Percentiles rank a stretch among this genome's conserved stretches.
Evolutionary conservation across 371 early-diverging fungal species (phyloP).

Genomic region (Globomyces sp.): DNA sequence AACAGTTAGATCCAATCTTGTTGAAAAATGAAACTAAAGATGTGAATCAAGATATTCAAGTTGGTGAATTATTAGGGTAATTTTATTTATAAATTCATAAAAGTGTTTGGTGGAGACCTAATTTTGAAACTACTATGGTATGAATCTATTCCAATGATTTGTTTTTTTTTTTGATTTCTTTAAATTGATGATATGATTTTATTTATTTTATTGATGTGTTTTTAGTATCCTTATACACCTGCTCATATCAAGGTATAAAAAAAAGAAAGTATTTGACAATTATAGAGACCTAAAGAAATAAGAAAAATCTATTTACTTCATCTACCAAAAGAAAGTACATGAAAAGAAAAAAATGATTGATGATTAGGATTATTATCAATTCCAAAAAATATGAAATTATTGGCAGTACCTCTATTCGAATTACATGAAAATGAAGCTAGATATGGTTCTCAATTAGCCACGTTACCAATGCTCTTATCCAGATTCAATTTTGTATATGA

Average conservation of each 20-base stretch:
- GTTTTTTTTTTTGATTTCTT: constrained; percentile 13
- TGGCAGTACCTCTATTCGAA: constrained; percentile 82
- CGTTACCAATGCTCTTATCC: constrained; percentile 65
- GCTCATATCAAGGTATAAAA: constrained; percentile 58
- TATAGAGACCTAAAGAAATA: constrained; percentile 69
- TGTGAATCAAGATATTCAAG: constrained; percentile 38
- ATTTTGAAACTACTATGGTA: constrained; percentile 77
- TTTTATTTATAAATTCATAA: constrained; percentile 54
- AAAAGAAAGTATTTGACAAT: too few relatives aligned
- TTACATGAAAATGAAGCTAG: constrained; percentile 71
- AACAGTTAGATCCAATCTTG: constrained; percentile 5
- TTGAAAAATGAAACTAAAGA: neutral
- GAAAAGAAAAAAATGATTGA: constrained; percentile 35
- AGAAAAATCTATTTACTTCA: constrained; percentile 71
- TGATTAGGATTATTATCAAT: constrained; percentile 58
- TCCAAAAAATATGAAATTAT: constrained; percentile 74
- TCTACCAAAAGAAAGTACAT: constrained; percentile 61
- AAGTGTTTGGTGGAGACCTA: constrained; percentile 45
- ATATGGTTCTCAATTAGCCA: constrained; percentile 73
- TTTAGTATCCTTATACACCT: constrained; percentile 76
- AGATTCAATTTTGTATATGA: constrained; percentile 42
- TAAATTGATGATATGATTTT: neutral
- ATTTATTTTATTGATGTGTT: neutral
- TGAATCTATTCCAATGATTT: constrained; percentile 9
- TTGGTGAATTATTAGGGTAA: constrained; percentile 67